These are phyloP conservation scores for Rauvolfia tetraphylla DNA, from an alignment of 257 asterid genomes.

Conservation along the genomic window DNA sequence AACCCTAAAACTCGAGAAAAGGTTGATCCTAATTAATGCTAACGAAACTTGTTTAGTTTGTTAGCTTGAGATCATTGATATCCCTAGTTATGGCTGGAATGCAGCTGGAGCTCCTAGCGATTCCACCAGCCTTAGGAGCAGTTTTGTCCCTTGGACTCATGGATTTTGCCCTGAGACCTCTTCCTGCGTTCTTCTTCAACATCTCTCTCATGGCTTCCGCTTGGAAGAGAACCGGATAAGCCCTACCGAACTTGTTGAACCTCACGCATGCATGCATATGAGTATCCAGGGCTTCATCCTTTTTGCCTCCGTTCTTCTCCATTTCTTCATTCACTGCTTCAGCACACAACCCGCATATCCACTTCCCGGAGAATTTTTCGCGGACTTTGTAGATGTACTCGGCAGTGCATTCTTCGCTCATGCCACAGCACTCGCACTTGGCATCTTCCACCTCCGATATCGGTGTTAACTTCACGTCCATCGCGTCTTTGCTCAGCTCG, in stretches of 20 bases:
- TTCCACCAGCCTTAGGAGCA: conserved; percentile 32
- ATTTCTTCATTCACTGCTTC: conserved; percentile 88
- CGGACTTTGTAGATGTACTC: conserved; percentile 57
- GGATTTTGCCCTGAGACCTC: conserved; percentile 45
- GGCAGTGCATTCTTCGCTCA: conserved; percentile 81
- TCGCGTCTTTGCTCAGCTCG: conserved; percentile 38
- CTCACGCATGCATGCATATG: conserved; percentile 72
- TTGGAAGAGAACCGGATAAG: conserved; percentile 74
- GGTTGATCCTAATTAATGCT: conserved; percentile 1
- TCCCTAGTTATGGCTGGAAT: conserved; percentile 43
- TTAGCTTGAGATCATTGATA: conserved; percentile 23
- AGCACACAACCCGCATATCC: conserved; percentile 84
- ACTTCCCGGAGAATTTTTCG: conserved; percentile 47
- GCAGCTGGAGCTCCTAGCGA: conserved; percentile 78
- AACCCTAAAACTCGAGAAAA: not conserved
- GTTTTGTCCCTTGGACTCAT: conserved; percentile 59
- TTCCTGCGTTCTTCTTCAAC: conserved; percentile 40
- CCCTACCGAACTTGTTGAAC: conserved; percentile 72
- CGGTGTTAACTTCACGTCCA: conserved; percentile 13
- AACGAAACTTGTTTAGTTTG: not conserved
- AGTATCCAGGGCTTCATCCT: conserved; percentile 54
- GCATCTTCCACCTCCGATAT: conserved; percentile 77
- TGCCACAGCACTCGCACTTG: conserved; percentile 94
- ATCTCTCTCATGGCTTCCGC: conserved; percentile 85
- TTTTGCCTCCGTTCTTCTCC: conserved; percentile 71